phyloP scores from a whole-genome alignment of 768 basidiomycete species.

The Heimioporus sp. region DNA sequence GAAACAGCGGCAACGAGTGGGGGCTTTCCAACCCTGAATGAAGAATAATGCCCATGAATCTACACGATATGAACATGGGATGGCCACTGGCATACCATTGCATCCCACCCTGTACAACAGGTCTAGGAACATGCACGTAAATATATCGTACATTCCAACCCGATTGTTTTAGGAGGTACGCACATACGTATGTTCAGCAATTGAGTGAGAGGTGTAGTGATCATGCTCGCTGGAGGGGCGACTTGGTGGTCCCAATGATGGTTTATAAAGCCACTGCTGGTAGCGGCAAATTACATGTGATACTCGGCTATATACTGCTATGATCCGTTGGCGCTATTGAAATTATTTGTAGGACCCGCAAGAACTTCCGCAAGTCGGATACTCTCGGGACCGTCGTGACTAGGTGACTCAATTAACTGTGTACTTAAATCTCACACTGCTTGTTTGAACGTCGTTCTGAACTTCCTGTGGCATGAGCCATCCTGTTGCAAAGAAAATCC shows the following conservation, averaged over 20 bases:
- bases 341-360: no score
- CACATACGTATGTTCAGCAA: constrained; percentile 67
- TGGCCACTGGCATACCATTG: constrained; percentile 58
- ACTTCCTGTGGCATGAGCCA: neutral
- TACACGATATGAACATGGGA: neutral
- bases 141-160: neutral
- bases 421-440: no score
- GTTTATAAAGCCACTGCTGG: neutral
- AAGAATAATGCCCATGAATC: neutral
- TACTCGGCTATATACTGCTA: no score
- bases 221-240: constrained; percentile 24
- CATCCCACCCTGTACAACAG: constrained; percentile 87
- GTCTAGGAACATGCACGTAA: constrained; percentile 38
- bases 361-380: no score
- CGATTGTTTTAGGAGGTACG: constrained; percentile 20
- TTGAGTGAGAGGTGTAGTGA: constrained; percentile 58
- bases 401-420: no score
- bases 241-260: neutral
- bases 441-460: no score
- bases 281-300: no score
- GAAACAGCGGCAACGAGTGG: constrained; percentile 73
- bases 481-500: neutral
- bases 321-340: no score
- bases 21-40: constrained; percentile 74
- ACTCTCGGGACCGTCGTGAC: no score